Evolutionary conservation across 305 asterid species (phyloP), one percentile per base, ranked within the genome.

Genomic region (Caryopteris hybrid): DNA sequence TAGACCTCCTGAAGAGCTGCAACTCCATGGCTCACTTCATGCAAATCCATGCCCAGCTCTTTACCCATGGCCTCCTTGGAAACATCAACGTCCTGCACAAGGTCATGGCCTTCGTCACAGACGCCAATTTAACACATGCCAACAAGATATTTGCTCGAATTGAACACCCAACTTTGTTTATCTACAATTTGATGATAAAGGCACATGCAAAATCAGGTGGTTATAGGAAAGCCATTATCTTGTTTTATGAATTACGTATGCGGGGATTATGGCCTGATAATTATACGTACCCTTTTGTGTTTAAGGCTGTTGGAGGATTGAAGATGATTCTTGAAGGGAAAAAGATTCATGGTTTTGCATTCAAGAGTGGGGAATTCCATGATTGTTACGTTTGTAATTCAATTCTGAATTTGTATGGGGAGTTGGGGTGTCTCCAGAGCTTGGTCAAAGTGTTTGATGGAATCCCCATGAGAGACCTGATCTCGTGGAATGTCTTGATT

Each of bases 211-310:
- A 78, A 78, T 72, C 29, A n/a, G 81, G 84, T 11, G 51, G 75
- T 60, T 86, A 53, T 52, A 69, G 69, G 57, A 69, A 70, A 69
- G 81, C 95, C 29, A 80, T 90, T 45, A 77, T 46, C 73, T 70
- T 90, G 85, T 92, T 92, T 68, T 85, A 90, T 72, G 87, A 88
- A 72, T 64, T 92, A 79, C 90, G 89, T 54, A 66, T 31, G 50
- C 51, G 58, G 69, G 88, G 91, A 38, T 62, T 92, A 69, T 73
- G 79, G 77, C 95, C 97, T 0, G 98, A 90, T 81, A 86, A 78
- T 65, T 92, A 82, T 38, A 90, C 97, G 1, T 90, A 84, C 73
- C 96, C 98, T 1, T 92, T 90, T 42, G 88, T 88, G 71, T 88
- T 81, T 52, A 88, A 92, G 78, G 88, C 95, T 4, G 66, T 85